phyloP scores from a whole-genome alignment of 164 flowering plant genomes.

The Berberis vulgaris region DNA sequence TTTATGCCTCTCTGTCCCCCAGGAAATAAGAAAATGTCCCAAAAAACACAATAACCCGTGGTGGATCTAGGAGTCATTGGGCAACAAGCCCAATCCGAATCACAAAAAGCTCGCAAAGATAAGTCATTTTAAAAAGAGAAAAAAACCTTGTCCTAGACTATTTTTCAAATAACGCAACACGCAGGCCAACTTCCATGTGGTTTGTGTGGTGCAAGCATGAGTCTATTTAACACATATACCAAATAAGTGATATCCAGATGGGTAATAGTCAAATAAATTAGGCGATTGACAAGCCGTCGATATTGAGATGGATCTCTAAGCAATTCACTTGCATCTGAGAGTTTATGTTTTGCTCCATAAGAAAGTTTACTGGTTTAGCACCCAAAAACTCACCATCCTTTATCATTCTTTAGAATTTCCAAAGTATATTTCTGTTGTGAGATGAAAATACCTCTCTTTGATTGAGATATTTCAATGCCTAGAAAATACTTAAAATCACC shows the following conservation, averaged over 20 bases:
- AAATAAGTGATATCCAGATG: not conserved
- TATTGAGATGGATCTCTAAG: not conserved
- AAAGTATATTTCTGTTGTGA: not conserved
- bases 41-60: too few species aligned
- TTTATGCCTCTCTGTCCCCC: not conserved
- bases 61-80: not conserved
- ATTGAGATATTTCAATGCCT: not conserved
- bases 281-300: too few species aligned
- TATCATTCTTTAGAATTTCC: not conserved
- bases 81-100: not conserved
- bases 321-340: not conserved
- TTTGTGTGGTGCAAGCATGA: too few species aligned
- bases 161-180: not conserved
- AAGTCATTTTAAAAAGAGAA: not conserved
- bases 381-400: not conserved
- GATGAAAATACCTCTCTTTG: not conserved
- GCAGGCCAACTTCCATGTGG: not conserved
- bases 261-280: not conserved
- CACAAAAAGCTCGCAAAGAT: not conserved
- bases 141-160: not conserved
- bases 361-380: too few species aligned
- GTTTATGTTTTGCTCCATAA: not conserved
- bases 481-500: constrained; percentile 3
- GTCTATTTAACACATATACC: not conserved
- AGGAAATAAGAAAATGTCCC: not conserved